Evolutionary conservation across 179 eudicot species (phyloP), one percentile per base, ranked within the genome.

Genomic region (Silene noctiflora): DNA sequence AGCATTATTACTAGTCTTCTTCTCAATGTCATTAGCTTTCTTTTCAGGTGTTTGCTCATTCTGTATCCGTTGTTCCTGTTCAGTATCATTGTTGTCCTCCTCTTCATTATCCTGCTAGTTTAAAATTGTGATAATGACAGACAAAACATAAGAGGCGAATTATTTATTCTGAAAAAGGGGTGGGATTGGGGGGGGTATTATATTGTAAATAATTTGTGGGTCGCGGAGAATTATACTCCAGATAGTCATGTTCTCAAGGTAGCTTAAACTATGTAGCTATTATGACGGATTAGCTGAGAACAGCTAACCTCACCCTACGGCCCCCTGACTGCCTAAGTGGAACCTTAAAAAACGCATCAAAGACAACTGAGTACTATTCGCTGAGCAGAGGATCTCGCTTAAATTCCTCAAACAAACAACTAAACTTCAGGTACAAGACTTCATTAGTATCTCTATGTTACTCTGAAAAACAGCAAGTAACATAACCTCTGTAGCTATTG

Each of bases 11-110:
- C 51, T 73, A 8, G 80, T 56, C 70, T 75, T 84, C 13, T 31
- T 76, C 61, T 81, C 90, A 14, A 75, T 61, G 68, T 64, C 76
- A 67, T 77, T 80, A 9, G 80, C 53, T 72, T 79, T 80, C 82
- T 74, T 84, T 60, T 81, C 77, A 46, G 74, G 77, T 25, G 81
- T 72, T 75, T 82, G 84, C 55, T 84, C 85, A 31, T 55, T 78
- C 69, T 72, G 79, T 35, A 25, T 80, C 65, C 81, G 76, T 72
- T 84, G 76, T 72, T 84, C 80, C 75, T 80, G 78, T 70, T 82
- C 84, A 19, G 64, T 75, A 77, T 71, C 87, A 71, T 20, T 69
- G 61, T 84, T 84, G 44, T 42, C 86, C 62, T 19, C 31, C 22
- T 33, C 78, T 42, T 66, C 81, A 69, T 68, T 71, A 70, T 75